A percentile compares a stretch with the other conserved stretches of the same genome.
These are phyloP conservation scores for Cinnamomum chago DNA, from an alignment of 164 flowering plant genomes.

Conservation along the genomic window DNA sequence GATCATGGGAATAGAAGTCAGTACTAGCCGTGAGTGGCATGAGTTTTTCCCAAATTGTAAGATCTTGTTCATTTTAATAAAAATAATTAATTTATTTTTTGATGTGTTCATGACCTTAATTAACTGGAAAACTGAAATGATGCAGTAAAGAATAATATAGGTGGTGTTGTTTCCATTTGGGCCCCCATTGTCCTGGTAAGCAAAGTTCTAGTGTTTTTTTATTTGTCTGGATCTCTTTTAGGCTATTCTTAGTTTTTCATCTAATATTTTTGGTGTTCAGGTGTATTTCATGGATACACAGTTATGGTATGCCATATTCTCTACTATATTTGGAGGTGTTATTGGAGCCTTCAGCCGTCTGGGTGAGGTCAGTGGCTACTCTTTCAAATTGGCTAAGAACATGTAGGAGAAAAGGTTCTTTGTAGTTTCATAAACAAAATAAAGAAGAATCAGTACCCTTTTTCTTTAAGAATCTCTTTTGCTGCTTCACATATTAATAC, in stretches of 20 bases:
- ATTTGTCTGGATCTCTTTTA: conserved; percentile 2
- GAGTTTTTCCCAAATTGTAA: conserved; percentile 92
- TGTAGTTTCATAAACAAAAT: not conserved
- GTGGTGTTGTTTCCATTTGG: conserved; percentile 86
- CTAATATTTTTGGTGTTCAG: conserved; percentile 25
- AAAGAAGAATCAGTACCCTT: not conserved
- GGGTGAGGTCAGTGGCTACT: conserved; percentile 78
- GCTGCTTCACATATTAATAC: not conserved
- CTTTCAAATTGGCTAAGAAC: not conserved
- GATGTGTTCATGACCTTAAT: conserved; percentile 7
- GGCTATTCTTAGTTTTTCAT: not conserved
- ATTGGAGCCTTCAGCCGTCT: conserved; percentile 91
- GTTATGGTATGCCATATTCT: conserved; percentile 97
- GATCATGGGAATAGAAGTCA: conserved; percentile 50
- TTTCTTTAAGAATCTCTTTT: not conserved
- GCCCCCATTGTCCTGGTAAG: conserved; percentile 91
- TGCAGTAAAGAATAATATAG: conserved; percentile 69
- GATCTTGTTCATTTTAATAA: conserved; percentile 3
- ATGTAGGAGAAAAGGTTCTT: not conserved
- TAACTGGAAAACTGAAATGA: conserved; percentile 15
- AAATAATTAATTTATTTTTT: not conserved
- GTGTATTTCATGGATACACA: conserved; percentile 98
- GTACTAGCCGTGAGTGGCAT: conserved; percentile 71
- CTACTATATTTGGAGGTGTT: conserved; percentile 90
- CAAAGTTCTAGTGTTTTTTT: not conserved